These are phyloP conservation scores for Taxillus chinensis DNA, from an alignment of 164 flowering plant genomes.

Conservation along the genomic window DNA sequence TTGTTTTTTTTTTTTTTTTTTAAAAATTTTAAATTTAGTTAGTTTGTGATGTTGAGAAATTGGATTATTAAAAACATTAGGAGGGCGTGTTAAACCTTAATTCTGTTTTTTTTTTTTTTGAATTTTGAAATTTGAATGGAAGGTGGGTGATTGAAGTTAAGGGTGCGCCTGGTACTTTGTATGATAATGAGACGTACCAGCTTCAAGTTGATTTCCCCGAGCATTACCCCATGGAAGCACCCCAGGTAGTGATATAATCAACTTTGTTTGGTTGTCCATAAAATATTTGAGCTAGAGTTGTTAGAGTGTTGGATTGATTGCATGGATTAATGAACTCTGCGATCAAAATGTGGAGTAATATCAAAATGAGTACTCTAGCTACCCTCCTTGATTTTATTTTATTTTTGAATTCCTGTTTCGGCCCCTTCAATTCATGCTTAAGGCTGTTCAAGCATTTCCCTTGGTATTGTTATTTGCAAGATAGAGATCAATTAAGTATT, in stretches of 20 bases:
- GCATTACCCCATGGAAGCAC: conserved; percentile 96
- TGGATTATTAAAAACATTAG: neutral
- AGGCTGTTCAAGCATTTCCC: too few relatives aligned
- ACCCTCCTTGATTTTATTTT: too few relatives aligned
- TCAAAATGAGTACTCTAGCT: too few relatives aligned
- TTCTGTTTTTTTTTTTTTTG: neutral
- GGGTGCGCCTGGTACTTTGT: conserved; percentile 82
- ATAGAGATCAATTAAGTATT: too few relatives aligned
- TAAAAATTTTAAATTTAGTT: neutral
- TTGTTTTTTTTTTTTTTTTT: neutral
- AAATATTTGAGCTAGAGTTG: neutral
- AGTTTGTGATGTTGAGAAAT: neutral
- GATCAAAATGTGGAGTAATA: too few relatives aligned
- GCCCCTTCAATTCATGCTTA: too few relatives aligned
- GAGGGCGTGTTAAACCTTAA: neutral
- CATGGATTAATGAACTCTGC: neutral
- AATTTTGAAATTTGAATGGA: neutral
- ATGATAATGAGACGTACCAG: conserved; percentile 62
- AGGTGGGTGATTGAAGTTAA: conserved; percentile 77
- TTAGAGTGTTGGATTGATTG: neutral
- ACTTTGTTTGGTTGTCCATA: neutral
- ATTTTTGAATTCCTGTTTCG: too few relatives aligned
- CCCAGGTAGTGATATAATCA: conserved; percentile 40
- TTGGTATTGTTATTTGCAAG: too few relatives aligned
- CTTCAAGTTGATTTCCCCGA: conserved; percentile 93